Base-by-base conservation (phyloP, 805 yeast species). In the Komagataella kurtzmanii region DNA sequence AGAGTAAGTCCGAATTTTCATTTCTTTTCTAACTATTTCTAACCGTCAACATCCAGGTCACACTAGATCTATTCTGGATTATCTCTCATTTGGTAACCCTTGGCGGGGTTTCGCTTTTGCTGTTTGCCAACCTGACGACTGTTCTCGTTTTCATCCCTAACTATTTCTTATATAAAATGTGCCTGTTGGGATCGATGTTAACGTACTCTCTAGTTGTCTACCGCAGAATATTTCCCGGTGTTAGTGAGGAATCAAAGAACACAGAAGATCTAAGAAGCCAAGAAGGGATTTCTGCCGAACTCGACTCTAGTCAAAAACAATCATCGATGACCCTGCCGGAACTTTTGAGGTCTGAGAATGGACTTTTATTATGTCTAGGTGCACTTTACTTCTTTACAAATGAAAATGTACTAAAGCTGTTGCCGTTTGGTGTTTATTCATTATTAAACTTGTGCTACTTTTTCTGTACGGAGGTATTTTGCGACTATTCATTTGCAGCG, bases 401-500 rank as follows among this genome's bases (percentile, higher is more conserved):
- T 3, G 53, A 57, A 2, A 64, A 62, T 17, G 17, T 65, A n/a
- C 51, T 66, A 44, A 72, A 72, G 53, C 54, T 72, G 47, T 52
- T 67, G 24, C 75, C 76, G 1, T 72, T 71, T 56, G 63, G 66
- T n/a, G 60, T 66, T 7, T 72, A 71, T 54, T 71, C 76, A 3
- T 57, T 65, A n/a, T 58, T 72, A 51, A 72, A 72, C 53, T 54
- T 70, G 44, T 57, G 65, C 24, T 62, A 65, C 19, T 69, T 59
- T 52, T 57, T 65, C 46, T 60, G 64, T 3, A 52, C 59, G 36
- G 74, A 71, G 44, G 56, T 63, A 6, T 67, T 62, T 49, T 71
- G 74, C 1, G 52, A 56, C 1, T 59, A 58, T 12, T 58, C 59
- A 1, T 56, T 72, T 10, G 59, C 71, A 14, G 48, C 55, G 30